phyloP scores from a whole-genome alignment of 352 stramenopile species.

The Phytopythium mirpurense region DNA sequence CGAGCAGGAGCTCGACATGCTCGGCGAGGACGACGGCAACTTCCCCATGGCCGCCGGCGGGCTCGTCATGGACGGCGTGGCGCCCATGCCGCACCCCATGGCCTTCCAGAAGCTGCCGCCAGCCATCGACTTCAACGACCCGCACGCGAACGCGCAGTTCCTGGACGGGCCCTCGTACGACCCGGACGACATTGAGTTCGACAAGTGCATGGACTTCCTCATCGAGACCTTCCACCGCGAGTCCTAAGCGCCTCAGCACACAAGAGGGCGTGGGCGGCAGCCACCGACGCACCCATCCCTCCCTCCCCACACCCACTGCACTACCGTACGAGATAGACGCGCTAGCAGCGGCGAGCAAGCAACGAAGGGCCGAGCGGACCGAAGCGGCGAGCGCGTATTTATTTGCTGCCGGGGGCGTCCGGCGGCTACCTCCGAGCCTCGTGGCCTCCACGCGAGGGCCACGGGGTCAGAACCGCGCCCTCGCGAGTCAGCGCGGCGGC shows the following conservation, averaged over 20 bases:
- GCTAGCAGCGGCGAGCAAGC: conserved; percentile 4
- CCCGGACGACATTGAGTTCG: conserved; percentile 61
- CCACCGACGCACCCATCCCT: no score
- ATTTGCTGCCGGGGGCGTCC: conserved; percentile 4
- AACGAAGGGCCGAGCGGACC: conserved; percentile 1
- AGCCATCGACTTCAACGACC: conserved; percentile 41
- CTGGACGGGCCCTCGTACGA: conserved; percentile 39
- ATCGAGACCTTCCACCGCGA: conserved; percentile 69
- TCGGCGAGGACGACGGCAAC: conserved; percentile 38
- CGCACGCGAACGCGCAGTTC: conserved; percentile 41
- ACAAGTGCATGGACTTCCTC: conserved; percentile 79
- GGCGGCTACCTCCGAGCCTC: background rate
- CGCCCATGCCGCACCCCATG: conserved; percentile 22
- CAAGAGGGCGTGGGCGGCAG: background rate
- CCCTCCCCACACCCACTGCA: background rate
- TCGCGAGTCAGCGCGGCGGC: background rate
- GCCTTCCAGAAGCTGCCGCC: conserved; percentile 47
- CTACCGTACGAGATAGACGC: conserved; percentile 4
- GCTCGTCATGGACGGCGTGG: conserved; percentile 18
- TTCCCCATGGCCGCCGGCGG: conserved; percentile 26
- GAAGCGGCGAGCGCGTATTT: conserved; percentile 10
- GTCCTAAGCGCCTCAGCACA: conserved; percentile 11
- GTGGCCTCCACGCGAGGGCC: background rate
- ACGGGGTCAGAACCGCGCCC: background rate
- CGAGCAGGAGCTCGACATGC: conserved; percentile 64